Evolutionary conservation across 306 rosid genomes (phyloP).

Genomic region (Quercus wislizeni): DNA sequence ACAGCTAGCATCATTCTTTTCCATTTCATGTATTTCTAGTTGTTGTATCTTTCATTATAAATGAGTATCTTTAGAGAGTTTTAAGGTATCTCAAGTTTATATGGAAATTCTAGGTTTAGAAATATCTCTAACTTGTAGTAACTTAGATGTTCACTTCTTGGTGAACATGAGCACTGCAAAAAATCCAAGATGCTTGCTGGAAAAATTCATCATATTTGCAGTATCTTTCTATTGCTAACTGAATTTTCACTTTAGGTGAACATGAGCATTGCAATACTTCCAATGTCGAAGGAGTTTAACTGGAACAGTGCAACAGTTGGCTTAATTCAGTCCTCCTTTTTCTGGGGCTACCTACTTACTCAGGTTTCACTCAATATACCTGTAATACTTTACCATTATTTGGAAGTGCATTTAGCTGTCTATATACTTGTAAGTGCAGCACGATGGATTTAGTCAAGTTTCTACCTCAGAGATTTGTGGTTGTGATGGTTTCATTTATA

Average conservation of each 20-base stretch:
- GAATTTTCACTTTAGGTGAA: slow-evolving; percentile 55
- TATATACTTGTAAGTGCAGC: slow-evolving; percentile 5
- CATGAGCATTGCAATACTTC: slow-evolving; percentile 99
- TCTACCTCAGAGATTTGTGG: neutral
- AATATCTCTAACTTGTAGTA: neutral
- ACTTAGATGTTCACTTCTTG: neutral
- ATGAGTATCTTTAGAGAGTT: neutral
- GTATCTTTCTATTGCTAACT: slow-evolving; percentile 19
- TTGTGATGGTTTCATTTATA: neutral
- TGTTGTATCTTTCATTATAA: neutral
- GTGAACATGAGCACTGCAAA: neutral
- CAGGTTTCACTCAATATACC: slow-evolving; percentile 54
- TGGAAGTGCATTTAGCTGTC: slow-evolving; percentile 4
- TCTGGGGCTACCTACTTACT: slow-evolving; percentile 97
- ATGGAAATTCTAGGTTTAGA: neutral
- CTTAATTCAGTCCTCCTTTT: slow-evolving; percentile 91
- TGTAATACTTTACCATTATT: slow-evolving; percentile 5
- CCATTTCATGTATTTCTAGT: neutral
- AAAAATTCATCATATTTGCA: neutral
- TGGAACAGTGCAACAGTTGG: slow-evolving; percentile 98
- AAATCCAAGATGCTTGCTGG: neutral
- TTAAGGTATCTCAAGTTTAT: neutral
- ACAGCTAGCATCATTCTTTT: neutral
- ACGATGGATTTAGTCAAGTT: neutral
- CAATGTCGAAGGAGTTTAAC: slow-evolving; percentile 85